A percentile compares a stretch with the other conserved stretches of the same genome.
These are phyloP conservation scores for Claviceps paspali DNA, from an alignment of 2,329 filamentous ascomycete genomes.

Conservation along the genomic window DNA sequence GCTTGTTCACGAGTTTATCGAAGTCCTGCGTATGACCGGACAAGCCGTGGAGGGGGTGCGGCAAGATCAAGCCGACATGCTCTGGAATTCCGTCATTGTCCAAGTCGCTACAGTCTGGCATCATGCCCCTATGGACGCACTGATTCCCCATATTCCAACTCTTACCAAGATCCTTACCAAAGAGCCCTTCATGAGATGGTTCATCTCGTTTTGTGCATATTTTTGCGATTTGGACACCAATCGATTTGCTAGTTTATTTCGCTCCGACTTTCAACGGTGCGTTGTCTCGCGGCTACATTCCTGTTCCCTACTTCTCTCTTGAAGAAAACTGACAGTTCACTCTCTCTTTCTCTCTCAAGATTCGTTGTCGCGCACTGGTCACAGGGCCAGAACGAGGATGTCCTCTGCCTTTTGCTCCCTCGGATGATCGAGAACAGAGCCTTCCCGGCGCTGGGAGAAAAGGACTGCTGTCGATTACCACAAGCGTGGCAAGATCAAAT, in stretches of 20 bases:
- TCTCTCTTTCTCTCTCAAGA: slow-evolving; percentile 29
- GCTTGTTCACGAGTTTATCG: slow-evolving; percentile 41
- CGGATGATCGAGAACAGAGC: slow-evolving; percentile 42
- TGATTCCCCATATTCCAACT: slow-evolving; percentile 53
- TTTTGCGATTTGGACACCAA: slow-evolving; percentile 59
- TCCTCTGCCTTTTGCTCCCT: slow-evolving; percentile 53
- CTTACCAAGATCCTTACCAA: slow-evolving; percentile 51
- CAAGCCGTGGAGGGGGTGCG: slow-evolving; percentile 21
- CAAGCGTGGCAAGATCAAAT: slow-evolving; percentile 62
- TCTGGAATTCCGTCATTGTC: slow-evolving; percentile 45
- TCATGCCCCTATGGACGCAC: slow-evolving; percentile 60
- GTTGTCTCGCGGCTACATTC: slow-evolving; percentile 5
- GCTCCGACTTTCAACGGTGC: slow-evolving; percentile 68
- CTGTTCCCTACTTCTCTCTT: not conserved
- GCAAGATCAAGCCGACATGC: slow-evolving; percentile 20
- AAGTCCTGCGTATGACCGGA: slow-evolving; percentile 33
- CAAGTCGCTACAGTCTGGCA: slow-evolving; percentile 54
- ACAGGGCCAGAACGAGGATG: slow-evolving; percentile 46
- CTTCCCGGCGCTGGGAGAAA: slow-evolving; percentile 36
- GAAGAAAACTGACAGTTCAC: slow-evolving; percentile 8
- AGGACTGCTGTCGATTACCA: slow-evolving; percentile 40
- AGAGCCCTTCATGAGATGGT: slow-evolving; percentile 53
- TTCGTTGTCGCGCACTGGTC: slow-evolving; percentile 67
- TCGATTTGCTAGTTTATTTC: slow-evolving; percentile 64
- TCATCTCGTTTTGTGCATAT: slow-evolving; percentile 73